phyloP scores from a whole-genome alignment of 176 grass and related monocot genomes.

The Musa beccarii region DNA sequence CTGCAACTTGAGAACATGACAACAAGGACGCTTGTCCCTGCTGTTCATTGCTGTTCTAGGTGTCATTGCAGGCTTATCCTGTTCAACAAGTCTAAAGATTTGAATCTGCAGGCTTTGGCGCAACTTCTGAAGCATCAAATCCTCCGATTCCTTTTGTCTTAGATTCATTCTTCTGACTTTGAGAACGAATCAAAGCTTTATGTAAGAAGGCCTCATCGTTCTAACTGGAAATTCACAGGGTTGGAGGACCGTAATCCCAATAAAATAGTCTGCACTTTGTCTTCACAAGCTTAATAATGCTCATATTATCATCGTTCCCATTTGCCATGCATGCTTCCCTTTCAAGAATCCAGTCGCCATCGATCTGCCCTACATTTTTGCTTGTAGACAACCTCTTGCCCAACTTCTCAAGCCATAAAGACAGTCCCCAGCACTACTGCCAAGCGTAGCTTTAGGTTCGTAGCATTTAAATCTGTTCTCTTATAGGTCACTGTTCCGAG shows the following conservation, averaged over 20 bases:
- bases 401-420: slow-evolving; percentile 2
- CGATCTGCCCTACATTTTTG: background rate
- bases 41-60: too few relatives aligned
- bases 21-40: too few relatives aligned
- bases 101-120: background rate
- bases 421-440: background rate
- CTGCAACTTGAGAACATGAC: too few relatives aligned
- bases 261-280: too few relatives aligned
- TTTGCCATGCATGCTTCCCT: background rate
- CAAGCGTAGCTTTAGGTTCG: too few relatives aligned
- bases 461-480: background rate
- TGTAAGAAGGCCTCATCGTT: too few relatives aligned
- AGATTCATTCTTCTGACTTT: too few relatives aligned
- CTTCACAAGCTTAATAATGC: too few relatives aligned
- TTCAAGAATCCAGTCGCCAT: background rate
- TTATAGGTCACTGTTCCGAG: background rate
- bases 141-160: background rate
- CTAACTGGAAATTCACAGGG: too few relatives aligned
- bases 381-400: background rate
- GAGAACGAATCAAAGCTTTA: too few relatives aligned
- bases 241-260: too few relatives aligned
- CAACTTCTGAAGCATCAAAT: background rate
- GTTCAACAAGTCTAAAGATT: background rate
- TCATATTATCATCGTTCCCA: too few relatives aligned
- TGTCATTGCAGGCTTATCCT: background rate